phyloP scores from a whole-genome alignment of 148 eudicot species.

The Heliosperma pusillum region DNA sequence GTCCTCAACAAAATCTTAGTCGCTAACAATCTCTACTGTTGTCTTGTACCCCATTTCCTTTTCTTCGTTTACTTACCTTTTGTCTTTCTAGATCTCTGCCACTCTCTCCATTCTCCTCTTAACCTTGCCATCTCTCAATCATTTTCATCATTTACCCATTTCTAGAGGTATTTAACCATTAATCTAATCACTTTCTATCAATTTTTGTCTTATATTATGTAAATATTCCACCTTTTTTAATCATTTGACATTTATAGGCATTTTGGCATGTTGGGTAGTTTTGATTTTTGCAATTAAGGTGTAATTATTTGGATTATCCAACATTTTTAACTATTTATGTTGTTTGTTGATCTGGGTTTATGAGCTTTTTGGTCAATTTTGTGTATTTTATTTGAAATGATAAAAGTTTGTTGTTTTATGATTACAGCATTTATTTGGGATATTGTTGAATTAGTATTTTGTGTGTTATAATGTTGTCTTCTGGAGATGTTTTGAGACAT shows the following conservation, averaged over 20 bases:
- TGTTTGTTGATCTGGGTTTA: slow-evolving; percentile 14
- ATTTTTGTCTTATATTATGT: neutral
- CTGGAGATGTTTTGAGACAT: neutral
- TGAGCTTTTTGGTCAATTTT: slow-evolving; percentile 1
- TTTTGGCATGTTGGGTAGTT: neutral
- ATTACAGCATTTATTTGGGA: neutral
- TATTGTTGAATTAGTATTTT: neutral
- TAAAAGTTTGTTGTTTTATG: neutral
- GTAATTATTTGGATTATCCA: neutral
- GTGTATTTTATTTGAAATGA: neutral
- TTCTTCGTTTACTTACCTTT: neutral
- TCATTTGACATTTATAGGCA: neutral
- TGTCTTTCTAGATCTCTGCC: slow-evolving; percentile 16
- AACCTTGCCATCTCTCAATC: neutral
- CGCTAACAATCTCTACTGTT: neutral
- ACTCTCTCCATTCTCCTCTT: neutral
- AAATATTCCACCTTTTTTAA: neutral
- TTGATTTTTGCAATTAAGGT: neutral
- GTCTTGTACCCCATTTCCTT: neutral
- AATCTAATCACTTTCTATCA: neutral
- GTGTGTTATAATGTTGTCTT: neutral
- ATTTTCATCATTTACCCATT: neutral
- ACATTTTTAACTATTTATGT: neutral
- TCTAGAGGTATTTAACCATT: slow-evolving; percentile 5
- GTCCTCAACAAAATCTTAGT: neutral